Base-by-base conservation (phyloP, 257 asterid species). In the Verbena officinalis region DNA sequence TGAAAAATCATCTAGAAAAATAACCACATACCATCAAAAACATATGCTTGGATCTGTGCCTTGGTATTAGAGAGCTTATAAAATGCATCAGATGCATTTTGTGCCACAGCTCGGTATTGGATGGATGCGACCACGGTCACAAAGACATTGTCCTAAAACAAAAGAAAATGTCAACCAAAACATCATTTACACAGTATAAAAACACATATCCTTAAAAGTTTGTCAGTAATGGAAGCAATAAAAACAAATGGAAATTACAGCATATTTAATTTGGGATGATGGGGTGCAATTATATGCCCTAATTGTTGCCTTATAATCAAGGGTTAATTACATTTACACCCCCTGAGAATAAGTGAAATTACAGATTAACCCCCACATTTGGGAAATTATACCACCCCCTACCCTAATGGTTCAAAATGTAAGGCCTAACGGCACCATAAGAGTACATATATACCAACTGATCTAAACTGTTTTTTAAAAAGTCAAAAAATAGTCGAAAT, bases 21-120 rank as follows among this genome's bases (percentile, higher is more conserved):
- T 42, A 42, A 1, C 6, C 12, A 42, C 12, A 36, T 77, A 71
- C 78, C 84, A 48, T 75, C 79, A 27, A 75, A 75, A 22, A 71
- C 71, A 63, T 78, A 78, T 21, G 84, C 68, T 56, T 75, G 84
- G 33, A 78, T 75, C 78, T 75, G 80, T 67, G 62, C 70, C 56
- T 48, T 71, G 0, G 78, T 63, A 62, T 78, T 68, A 39, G 78
- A 62, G 34, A 78, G 78, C 78, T 78, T 78, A 53, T 78, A 78
- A 34, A 57, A 78, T 1, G 80, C 83, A 67, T 78, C 80, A 30
- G 78, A 17, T 21, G 81, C 80, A 2, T 75, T 75, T 38, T 68
- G 54, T 9, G 75, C 60, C 61, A 67, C 27, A 1, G 73, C 78
- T 24, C 71, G 71, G 68, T 78, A 78, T 40, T 75, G 78, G 38